These are phyloP conservation scores for Pichia sp. DNA, from an alignment of 1,139 yeast genomes.

Conservation along the genomic window DNA sequence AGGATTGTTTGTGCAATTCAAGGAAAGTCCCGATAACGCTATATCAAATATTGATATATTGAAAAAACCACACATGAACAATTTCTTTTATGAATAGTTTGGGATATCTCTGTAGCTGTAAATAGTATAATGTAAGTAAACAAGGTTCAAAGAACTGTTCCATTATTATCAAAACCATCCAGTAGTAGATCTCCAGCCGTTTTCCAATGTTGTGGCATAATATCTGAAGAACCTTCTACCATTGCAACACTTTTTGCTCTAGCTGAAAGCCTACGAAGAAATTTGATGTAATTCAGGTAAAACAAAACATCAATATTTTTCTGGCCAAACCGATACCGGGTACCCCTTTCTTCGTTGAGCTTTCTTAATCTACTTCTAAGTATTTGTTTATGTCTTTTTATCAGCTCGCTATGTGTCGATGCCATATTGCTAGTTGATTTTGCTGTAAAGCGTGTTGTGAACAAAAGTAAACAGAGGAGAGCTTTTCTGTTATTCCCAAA, in stretches of 20 bases:
- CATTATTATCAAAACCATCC: constrained; percentile 18
- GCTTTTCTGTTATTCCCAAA: constrained; percentile 2
- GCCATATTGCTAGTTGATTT: constrained; percentile 9
- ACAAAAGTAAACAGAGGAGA: constrained; percentile 1
- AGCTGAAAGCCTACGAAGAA: constrained; percentile 34
- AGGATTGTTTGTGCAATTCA: constrained; percentile 90
- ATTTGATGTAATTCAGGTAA: constrained; percentile 43
- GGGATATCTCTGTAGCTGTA: neutral
- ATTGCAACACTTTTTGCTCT: constrained; percentile 30
- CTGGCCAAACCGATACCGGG: constrained; percentile 14
- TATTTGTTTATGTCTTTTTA: constrained; percentile 12
- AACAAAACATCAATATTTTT: constrained; percentile 31
- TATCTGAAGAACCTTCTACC: constrained; percentile 33
- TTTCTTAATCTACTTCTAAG: constrained; percentile 9
- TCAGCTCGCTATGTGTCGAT: constrained; percentile 11
- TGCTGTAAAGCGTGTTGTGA: neutral
- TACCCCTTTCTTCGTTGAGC: constrained; percentile 5
- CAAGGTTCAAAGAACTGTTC: constrained; percentile 15
- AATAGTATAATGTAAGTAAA: neutral
- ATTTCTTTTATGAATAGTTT: constrained; percentile 25
- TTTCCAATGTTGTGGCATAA: constrained; percentile 30
- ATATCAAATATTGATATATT: constrained; percentile 50
- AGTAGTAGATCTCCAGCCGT: constrained; percentile 27
- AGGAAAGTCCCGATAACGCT: constrained; percentile 74
- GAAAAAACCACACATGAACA: constrained; percentile 31